phyloP scores from a whole-genome alignment of 2,329 filamentous ascomycete species.

The Colletotrichum shisoi region DNA sequence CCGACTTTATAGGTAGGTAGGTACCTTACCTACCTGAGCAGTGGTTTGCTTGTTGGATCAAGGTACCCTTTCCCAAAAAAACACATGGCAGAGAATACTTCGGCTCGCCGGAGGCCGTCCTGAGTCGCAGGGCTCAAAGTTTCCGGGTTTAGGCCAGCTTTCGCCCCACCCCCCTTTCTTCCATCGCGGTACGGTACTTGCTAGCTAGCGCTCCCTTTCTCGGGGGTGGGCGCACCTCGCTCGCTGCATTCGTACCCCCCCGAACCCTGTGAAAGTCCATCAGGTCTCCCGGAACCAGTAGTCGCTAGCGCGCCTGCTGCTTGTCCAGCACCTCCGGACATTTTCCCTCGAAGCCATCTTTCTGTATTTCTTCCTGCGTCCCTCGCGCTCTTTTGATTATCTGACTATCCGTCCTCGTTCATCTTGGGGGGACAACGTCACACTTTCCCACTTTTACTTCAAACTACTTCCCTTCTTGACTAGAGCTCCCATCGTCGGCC shows the following conservation, averaged over 20 bases:
- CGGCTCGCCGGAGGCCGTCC: conserved; percentile 12
- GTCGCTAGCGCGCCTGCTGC: conserved; percentile 14
- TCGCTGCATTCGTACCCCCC: conserved; percentile 35
- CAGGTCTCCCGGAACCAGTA: conserved; percentile 16
- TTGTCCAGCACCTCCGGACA: conserved; percentile 29
- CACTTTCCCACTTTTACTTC: conserved; percentile 13
- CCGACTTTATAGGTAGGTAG: background rate
- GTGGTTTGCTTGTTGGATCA: background rate
- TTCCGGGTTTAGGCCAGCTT: conserved; percentile 31
- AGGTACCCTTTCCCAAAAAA: background rate
- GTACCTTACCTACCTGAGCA: background rate
- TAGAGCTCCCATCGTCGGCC: conserved; percentile 19
- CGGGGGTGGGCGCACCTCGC: conserved; percentile 15
- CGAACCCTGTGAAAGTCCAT: conserved; percentile 26
- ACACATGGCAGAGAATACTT: background rate
- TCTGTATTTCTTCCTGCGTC: conserved; percentile 16
- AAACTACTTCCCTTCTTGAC: conserved; percentile 4
- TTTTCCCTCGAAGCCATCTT: conserved; percentile 27
- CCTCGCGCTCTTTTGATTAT: background rate
- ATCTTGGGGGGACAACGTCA: conserved; percentile 4
- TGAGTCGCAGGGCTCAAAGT: conserved; percentile 22
- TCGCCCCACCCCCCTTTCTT: conserved; percentile 30
- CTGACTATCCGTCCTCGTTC: conserved; percentile 6
- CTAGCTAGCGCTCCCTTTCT: conserved; percentile 28
- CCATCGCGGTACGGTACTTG: conserved; percentile 20